Conservation (phyloP, 495 filamentous ascomycete species). For the Neohortaea acidophila region DNA sequence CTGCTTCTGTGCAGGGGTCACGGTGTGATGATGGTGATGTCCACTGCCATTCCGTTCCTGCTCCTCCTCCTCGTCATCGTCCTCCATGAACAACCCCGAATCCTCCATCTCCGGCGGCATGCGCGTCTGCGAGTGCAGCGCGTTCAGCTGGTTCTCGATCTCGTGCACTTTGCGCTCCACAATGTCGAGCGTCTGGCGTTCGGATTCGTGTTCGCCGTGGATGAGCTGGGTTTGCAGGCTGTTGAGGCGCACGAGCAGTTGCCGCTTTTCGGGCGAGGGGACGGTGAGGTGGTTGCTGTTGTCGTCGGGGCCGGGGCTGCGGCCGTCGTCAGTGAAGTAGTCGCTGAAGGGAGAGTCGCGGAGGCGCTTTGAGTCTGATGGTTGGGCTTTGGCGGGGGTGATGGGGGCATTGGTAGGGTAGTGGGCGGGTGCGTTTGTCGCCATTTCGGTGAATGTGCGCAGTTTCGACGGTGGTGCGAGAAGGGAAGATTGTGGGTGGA, state of each 20-base stretch:
- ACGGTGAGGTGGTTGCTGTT: not conserved
- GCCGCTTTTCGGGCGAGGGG: constrained; percentile 12
- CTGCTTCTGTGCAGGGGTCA: constrained; percentile 7
- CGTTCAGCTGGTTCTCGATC: constrained; percentile 15
- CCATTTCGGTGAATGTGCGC: no score
- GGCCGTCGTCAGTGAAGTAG: constrained; percentile 23
- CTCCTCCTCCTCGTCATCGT: constrained; percentile 6
- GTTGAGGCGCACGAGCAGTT: constrained; percentile 10
- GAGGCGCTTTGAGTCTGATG: not conserved
- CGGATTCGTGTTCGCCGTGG: constrained; percentile 1
- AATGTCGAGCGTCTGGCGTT: constrained; percentile 5
- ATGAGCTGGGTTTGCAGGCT: constrained; percentile 12
- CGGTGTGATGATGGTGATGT: not conserved
- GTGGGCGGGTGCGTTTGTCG: no score
- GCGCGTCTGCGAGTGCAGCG: constrained; percentile 14
- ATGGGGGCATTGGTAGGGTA: no score
- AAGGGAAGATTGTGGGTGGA: no score
- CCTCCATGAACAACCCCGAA: constrained; percentile 20
- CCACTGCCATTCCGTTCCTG: no score
- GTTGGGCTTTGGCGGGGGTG: not conserved
- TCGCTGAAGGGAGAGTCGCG: constrained; percentile 24
- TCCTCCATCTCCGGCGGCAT: constrained; percentile 15
- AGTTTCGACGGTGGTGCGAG: no score
- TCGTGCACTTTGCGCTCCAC: constrained; percentile 10
- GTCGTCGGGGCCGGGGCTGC: not conserved